These are phyloP conservation scores for Obelidium mucronatum DNA, from an alignment of 192 early-diverging fungal species.

Conservation along the genomic window DNA sequence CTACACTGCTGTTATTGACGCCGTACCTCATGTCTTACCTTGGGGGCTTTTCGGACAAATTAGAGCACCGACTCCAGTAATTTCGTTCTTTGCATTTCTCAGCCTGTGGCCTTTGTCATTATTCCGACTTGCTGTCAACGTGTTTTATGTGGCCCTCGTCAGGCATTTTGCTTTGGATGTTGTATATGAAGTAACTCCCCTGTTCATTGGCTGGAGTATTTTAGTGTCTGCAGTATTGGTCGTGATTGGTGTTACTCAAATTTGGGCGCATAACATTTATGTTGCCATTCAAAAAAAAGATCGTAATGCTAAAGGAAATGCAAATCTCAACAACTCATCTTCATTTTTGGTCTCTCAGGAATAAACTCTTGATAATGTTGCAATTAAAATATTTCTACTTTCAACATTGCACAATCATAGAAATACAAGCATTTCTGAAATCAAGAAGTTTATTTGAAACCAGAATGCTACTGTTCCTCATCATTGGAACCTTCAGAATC, in stretches of 20 bases:
- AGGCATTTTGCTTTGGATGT: neutral
- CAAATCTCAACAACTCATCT: too few species aligned
- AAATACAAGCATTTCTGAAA: too few species aligned
- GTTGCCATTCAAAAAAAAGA: neutral
- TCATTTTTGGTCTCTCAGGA: too few species aligned
- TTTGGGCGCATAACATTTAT: neutral
- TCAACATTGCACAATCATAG: too few species aligned
- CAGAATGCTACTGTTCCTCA: neutral
- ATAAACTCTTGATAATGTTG: too few species aligned
- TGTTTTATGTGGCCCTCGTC: neutral
- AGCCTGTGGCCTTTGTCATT: neutral
- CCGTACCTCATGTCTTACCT: neutral
- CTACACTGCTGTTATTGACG: slow-evolving; percentile 1
- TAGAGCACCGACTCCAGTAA: neutral
- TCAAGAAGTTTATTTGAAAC: too few species aligned
- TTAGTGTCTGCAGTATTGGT: neutral
- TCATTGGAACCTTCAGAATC: neutral
- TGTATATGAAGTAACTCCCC: neutral
- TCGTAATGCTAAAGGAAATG: too few species aligned
- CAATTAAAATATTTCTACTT: too few species aligned
- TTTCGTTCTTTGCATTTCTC: neutral
- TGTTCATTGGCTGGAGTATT: neutral
- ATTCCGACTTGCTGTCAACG: neutral
- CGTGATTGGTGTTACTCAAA: neutral
- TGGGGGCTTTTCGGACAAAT: neutral